Evolutionary conservation across 139 green algal species (phyloP), one percentile per base, ranked within the genome.

Genomic region (Micractinium conductrix): DNA sequence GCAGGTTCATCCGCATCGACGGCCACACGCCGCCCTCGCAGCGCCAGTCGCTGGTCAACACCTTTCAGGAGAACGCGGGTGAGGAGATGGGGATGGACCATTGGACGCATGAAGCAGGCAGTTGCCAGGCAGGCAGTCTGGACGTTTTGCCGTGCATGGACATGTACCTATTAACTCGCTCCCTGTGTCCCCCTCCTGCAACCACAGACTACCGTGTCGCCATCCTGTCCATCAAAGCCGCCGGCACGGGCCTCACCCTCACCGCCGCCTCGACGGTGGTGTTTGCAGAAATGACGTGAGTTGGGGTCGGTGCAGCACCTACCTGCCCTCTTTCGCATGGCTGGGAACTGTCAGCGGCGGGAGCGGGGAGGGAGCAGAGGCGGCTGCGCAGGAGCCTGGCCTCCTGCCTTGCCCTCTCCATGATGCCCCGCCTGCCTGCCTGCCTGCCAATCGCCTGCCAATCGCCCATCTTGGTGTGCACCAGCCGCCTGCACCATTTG

Each of bases 241-340:
- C 94, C 14, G 96, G 94, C 28, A 91, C 95, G 53, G 97, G 97
- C 5, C 88, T 99, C 37, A 96, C 98, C 84, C 97, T 99, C 75
- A 94, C 82, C n/a, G 81, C 93, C 1, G 97, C 97, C 8, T 88
- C 76, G 37, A 91, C 86, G 3, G 97, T 99, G 26, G 95, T 99
- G 42, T 99, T 99, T 94, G 96, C 84, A 3, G 90, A 93, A 67
- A 84, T 93, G 90, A 90, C 85, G 7, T 82, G 53, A 62, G 53
- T 62, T 19, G 19, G n/a, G n/a, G n/a, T n/a, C n/a, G n/a, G n/a
- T n/a, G n/a, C n/a, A n/a, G n/a, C n/a, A n/a, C n/a, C n/a, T n/a
- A n/a, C n/a, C n/a, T n/a, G n/a, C n/a, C n/a, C n/a, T n/a, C n/a
- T n/a, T n/a, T n/a, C n/a, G n/a, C n/a, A n/a, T n/a, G n/a, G n/a